Evolutionary conservation across 805 yeast genomes (phyloP).

Genomic region (Candida loeiensis): DNA sequence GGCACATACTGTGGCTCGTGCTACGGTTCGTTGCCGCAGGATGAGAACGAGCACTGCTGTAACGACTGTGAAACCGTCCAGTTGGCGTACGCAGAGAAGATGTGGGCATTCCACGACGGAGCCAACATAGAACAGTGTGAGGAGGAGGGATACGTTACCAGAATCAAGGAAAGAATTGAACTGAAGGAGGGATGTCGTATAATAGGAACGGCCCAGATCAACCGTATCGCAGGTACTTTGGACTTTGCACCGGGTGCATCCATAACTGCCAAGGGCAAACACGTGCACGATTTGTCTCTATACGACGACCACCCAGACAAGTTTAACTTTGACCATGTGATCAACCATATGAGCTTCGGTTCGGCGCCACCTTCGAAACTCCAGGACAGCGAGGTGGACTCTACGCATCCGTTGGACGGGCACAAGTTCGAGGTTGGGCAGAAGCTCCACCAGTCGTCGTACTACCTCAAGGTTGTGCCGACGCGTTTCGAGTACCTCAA

Average conservation of each 20-base stretch:
- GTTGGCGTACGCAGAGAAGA: slow-evolving; percentile 67
- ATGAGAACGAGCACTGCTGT: slow-evolving; percentile 61
- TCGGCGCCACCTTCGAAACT: slow-evolving; percentile 38
- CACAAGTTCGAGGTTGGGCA: slow-evolving; percentile 35
- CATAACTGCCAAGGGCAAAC: slow-evolving; percentile 53
- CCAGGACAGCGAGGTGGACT: slow-evolving; percentile 22
- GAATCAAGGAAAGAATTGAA: slow-evolving; percentile 51
- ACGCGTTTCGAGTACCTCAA: slow-evolving; percentile 75
- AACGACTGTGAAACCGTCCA: slow-evolving; percentile 80
- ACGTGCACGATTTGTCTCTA: slow-evolving; percentile 81
- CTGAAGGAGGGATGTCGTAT: slow-evolving; percentile 81
- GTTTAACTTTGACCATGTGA: slow-evolving; percentile 71
- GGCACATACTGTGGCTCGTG: slow-evolving; percentile 78
- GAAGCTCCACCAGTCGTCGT: slow-evolving; percentile 65
- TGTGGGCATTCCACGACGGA: slow-evolving; percentile 93
- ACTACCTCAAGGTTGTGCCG: slow-evolving; percentile 85
- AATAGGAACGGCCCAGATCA: slow-evolving; percentile 72
- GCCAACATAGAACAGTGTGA: slow-evolving; percentile 86
- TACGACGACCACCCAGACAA: slow-evolving; percentile 53
- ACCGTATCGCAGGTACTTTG: slow-evolving; percentile 83
- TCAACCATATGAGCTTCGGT: slow-evolving; percentile 85
- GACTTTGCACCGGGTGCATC: slow-evolving; percentile 97
- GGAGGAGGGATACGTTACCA: slow-evolving; percentile 75
- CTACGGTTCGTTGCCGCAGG: slow-evolving; percentile 76
- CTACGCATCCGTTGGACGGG: slow-evolving; percentile 67